phyloP scores from a whole-genome alignment of 225 moss, liverwort and hornwort genomes.

The Rhytidiadelphus loreus region DNA sequence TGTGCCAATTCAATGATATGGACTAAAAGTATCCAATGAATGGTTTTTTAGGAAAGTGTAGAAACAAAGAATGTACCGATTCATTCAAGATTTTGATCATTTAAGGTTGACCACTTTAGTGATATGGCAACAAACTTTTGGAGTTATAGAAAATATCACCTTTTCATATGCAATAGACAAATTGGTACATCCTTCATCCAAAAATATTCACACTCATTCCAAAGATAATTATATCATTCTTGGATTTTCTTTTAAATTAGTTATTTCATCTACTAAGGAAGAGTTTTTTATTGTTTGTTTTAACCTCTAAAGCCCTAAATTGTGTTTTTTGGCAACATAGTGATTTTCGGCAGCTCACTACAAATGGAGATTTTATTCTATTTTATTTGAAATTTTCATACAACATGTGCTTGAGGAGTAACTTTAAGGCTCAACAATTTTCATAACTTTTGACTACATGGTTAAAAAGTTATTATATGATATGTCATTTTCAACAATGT shows the following conservation, averaged over 20 bases:
- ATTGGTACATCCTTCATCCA: no score
- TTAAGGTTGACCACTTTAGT: neutral
- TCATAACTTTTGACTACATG: no score
- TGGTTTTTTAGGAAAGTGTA: neutral
- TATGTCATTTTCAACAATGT: no score
- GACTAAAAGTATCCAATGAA: neutral
- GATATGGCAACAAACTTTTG: neutral
- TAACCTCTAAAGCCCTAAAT: no score
- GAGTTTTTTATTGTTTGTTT: no score
- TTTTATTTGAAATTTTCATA: no score
- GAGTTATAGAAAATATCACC: neutral
- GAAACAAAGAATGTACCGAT: neutral
- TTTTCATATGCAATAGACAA: neutral
- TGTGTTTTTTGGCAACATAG: no score
- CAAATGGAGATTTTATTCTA: no score
- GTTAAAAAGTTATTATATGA: no score
- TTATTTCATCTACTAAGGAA: neutral
- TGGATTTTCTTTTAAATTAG: neutral
- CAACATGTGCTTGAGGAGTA: no score
- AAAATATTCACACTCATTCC: neutral
- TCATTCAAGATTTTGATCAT: neutral
- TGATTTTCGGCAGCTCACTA: no score
- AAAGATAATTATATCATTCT: neutral
- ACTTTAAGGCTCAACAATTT: no score
- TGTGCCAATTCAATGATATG: neutral